Evolutionary conservation across 139 green algal species (phyloP).

Genomic region (Chlamydomonas schloesseri): DNA sequence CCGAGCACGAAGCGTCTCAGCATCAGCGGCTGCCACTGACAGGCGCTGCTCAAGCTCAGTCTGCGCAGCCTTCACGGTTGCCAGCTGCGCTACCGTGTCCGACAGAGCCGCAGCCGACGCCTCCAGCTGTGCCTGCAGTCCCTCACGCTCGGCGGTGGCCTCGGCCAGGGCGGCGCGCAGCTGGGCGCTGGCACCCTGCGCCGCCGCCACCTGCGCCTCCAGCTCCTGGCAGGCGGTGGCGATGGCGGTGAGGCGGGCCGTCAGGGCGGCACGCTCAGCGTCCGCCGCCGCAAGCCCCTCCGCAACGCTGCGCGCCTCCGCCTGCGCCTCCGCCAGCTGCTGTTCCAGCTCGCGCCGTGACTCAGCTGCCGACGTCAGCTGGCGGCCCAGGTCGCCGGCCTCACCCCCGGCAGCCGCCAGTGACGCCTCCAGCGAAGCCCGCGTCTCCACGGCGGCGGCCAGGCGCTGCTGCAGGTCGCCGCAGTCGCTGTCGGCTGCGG

Average conservation of each 20-base stretch:
- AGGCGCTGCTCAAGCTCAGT: background rate
- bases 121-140: slow-evolving; percentile 2
- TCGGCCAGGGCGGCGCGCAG: too few relatives aligned
- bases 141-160: background rate
- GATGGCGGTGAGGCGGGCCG: too few relatives aligned
- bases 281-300: background rate
- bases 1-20: background rate
- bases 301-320: background rate
- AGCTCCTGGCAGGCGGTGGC: background rate
- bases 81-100: background rate
- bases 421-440: too few relatives aligned
- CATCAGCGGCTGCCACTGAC: background rate
- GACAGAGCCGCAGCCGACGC: background rate
- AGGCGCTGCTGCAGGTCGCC: background rate
- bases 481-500: background rate
- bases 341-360: background rate
- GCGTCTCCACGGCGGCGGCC: too few relatives aligned
- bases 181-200: background rate
- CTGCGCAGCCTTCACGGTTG: background rate
- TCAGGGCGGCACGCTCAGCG: background rate
- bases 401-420: too few relatives aligned
- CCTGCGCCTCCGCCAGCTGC: background rate
- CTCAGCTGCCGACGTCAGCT: too few relatives aligned
- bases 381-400: too few relatives aligned
- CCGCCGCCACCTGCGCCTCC: background rate